Conservation (phyloP, 2,329 filamentous ascomycete genomes). For the Tolypocladium inflatum region DNA sequence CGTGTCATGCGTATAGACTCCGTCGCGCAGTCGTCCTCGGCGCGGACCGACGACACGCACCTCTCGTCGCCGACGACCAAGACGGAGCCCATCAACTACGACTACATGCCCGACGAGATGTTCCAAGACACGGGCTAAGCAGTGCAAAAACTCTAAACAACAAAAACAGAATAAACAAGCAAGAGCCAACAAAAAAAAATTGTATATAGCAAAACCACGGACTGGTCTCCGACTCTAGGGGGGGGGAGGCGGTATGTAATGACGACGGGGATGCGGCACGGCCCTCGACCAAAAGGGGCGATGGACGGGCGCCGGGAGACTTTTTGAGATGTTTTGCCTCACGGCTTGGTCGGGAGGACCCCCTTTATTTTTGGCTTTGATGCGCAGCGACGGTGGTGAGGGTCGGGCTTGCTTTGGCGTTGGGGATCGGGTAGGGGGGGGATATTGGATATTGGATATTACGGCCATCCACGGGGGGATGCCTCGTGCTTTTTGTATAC, state of each 20-base stretch:
- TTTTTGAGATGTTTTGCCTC: not conserved
- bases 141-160: not conserved
- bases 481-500: not conserved
- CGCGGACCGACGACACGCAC: not conserved
- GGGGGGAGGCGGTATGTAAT: not conserved
- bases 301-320: not conserved
- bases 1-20: not conserved
- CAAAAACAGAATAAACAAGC: not conserved
- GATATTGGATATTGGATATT: not conserved
- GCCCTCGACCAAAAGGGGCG: not conserved
- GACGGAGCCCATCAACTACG: constrained; percentile 17
- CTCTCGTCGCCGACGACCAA: not conserved
- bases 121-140: constrained; percentile 10
- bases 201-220: not conserved
- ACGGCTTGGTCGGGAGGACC: not conserved
- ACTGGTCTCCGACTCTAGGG: not conserved
- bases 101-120: constrained; percentile 27
- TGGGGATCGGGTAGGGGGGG: not conserved
- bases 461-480: not conserved
- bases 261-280: not conserved
- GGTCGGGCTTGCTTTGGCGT: not conserved
- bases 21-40: not conserved
- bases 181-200: not conserved
- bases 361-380: not conserved
- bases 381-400: not conserved